Evolutionary conservation across 2,329 filamentous ascomycete species (phyloP).

Genomic region (Colletotrichum karsti): DNA sequence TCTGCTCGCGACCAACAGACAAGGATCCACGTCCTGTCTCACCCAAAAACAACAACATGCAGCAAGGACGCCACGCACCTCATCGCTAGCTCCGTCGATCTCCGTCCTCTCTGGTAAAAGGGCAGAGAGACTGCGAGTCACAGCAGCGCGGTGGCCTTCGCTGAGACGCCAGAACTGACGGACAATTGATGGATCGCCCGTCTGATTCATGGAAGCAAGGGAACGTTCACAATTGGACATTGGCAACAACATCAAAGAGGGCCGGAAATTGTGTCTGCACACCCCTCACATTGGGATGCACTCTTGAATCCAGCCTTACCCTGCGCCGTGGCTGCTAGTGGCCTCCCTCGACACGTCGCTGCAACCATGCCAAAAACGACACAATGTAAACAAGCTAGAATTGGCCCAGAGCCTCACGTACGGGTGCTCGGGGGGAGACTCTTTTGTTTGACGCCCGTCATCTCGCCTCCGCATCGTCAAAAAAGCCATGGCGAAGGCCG

Average conservation of each 20-base stretch:
- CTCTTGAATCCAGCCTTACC: conserved; percentile 24
- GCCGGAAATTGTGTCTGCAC: conserved; percentile 22
- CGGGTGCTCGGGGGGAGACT: neutral
- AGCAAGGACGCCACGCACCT: conserved; percentile 8
- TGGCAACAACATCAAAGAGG: conserved; percentile 8
- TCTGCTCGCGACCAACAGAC: conserved; percentile 13
- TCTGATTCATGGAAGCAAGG: conserved; percentile 23
- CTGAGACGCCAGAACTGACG: conserved; percentile 9
- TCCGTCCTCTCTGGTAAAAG: conserved; percentile 1
- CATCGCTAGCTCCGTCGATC: conserved; percentile 25
- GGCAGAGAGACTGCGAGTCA: neutral
- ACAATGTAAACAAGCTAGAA: conserved; percentile 24
- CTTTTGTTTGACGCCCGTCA: conserved; percentile 9
- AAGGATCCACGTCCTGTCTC: conserved; percentile 20
- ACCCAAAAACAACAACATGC: conserved; percentile 13
- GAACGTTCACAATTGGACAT: neutral
- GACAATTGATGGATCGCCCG: conserved; percentile 13
- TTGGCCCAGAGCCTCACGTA: conserved; percentile 21
- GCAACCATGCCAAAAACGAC: conserved; percentile 22
- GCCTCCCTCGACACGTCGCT: conserved; percentile 8
- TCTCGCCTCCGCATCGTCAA: conserved; percentile 4
- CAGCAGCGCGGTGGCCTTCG: neutral
- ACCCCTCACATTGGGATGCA: conserved; percentile 23
- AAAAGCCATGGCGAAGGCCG: neutral
- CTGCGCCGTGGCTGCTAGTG: conserved; percentile 7